Evolutionary conservation across 257 asterid genomes (phyloP).

Genomic region (Agastache rugosa): DNA sequence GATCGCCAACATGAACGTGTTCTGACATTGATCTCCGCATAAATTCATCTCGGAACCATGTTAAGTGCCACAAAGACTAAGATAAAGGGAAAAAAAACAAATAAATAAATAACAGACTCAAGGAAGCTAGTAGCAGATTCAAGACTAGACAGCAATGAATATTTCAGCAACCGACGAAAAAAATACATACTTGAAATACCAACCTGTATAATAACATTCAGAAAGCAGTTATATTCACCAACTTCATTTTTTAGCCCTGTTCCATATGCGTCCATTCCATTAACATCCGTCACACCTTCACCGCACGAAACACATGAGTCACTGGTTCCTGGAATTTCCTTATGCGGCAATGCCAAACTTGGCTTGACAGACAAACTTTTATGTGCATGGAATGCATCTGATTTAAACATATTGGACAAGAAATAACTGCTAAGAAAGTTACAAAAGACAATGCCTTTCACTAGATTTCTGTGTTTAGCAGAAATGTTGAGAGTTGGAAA

Average conservation of each 20-base stretch:
- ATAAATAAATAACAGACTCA: slow-evolving; percentile 33
- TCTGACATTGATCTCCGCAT: slow-evolving; percentile 66
- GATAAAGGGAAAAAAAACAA: slow-evolving; percentile 20
- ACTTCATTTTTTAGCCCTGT: slow-evolving; percentile 90
- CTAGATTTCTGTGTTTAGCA: not conserved
- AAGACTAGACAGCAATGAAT: slow-evolving; percentile 28
- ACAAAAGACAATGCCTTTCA: slow-evolving; percentile 6
- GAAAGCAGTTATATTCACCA: slow-evolving; percentile 97
- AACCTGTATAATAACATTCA: slow-evolving; percentile 99
- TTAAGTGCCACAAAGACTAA: slow-evolving; percentile 93
- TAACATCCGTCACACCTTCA: slow-evolving; percentile 45
- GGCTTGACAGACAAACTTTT: slow-evolving; percentile 51
- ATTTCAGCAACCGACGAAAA: slow-evolving; percentile 15
- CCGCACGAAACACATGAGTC: slow-evolving; percentile 42
- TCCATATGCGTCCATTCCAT: slow-evolving; percentile 68
- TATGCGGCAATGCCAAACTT: slow-evolving; percentile 45
- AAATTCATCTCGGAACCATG: slow-evolving; percentile 84
- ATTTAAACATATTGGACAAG: slow-evolving; percentile 33
- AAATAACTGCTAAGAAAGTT: slow-evolving; percentile 22
- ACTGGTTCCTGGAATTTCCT: slow-evolving; percentile 46
- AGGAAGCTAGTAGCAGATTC: slow-evolving; percentile 30
- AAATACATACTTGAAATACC: slow-evolving; percentile 31
- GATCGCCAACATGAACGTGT: slow-evolving; percentile 92
- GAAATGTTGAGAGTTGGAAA: slow-evolving; percentile 18
- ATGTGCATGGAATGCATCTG: slow-evolving; percentile 65